These are phyloP conservation scores for Xylariaceae sp. DNA, from an alignment of 2,329 filamentous ascomycete species.

Conservation along the genomic window DNA sequence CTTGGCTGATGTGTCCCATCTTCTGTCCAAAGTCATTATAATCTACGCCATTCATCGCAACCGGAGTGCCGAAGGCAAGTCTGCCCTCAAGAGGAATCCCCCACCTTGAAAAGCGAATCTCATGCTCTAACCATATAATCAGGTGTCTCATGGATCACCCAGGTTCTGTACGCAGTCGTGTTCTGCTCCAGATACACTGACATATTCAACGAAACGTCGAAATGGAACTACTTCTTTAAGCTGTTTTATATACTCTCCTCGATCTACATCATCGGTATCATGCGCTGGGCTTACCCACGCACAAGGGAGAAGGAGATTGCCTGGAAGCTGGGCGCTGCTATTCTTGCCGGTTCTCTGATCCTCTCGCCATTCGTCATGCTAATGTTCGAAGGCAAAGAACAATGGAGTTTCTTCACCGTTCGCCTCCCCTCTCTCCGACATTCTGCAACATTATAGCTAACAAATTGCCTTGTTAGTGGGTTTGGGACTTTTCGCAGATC, in stretches of 20 bases:
- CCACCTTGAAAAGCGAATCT: neutral
- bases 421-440: constrained; percentile 20
- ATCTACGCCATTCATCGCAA: constrained; percentile 89
- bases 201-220: constrained; percentile 54
- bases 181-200: constrained; percentile 86
- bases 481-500: constrained; percentile 85
- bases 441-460: neutral
- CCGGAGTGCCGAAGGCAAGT: constrained; percentile 78
- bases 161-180: constrained; percentile 78
- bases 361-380: constrained; percentile 67
- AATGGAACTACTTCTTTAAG: constrained; percentile 79
- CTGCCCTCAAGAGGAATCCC: constrained; percentile 30
- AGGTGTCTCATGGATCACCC: constrained; percentile 88
- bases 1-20: constrained; percentile 77
- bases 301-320: constrained; percentile 86
- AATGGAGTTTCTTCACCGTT: constrained; percentile 49
- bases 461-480: constrained; percentile 46
- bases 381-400: constrained; percentile 50
- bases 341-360: constrained; percentile 58
- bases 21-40: constrained; percentile 80
- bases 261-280: constrained; percentile 79
- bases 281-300: constrained; percentile 79
- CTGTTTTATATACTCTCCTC: constrained; percentile 81
- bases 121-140: constrained; percentile 16
- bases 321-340: constrained; percentile 81